phyloP scores from a whole-genome alignment of 2,329 filamentous ascomycete genomes.

The Falciphora oryzae region DNA sequence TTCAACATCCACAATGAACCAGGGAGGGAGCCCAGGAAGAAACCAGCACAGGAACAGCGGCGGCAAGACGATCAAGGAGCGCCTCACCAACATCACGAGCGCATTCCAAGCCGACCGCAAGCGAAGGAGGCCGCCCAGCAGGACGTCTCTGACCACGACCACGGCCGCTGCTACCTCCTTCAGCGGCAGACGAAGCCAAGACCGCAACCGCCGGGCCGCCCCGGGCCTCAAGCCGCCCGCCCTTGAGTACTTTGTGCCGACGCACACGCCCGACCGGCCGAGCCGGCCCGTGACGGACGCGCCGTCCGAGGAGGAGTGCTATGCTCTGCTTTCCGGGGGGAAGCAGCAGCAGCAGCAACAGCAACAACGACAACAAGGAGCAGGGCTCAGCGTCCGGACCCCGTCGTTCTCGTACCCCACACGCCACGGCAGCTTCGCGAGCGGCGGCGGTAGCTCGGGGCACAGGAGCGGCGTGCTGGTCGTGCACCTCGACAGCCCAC shows the following conservation, averaged over 20 bases:
- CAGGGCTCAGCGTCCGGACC: background rate
- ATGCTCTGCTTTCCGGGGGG: slow-evolving; percentile 10
- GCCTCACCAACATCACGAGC: slow-evolving; percentile 5
- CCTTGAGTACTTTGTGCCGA: slow-evolving; percentile 4
- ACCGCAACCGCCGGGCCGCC: background rate
- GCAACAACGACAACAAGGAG: background rate
- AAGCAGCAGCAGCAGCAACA: background rate
- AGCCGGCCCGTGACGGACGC: slow-evolving; percentile 16
- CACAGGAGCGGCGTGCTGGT: background rate
- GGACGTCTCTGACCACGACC: too few relatives aligned
- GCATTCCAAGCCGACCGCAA: background rate
- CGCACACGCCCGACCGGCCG: slow-evolving; percentile 23
- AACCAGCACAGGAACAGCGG: background rate
- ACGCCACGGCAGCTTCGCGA: background rate
- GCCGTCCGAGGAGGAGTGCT: slow-evolving; percentile 24
- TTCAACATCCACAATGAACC: background rate
- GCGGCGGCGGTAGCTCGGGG: background rate
- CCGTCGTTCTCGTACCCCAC: background rate
- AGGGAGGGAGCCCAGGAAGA: background rate
- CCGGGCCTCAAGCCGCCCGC: background rate
- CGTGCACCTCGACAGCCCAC: background rate
- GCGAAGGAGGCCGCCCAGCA: background rate
- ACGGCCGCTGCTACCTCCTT: too few relatives aligned
- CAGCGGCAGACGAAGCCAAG: background rate
- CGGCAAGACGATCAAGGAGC: too few relatives aligned